A percentile compares a stretch with the other conserved stretches of the same genome.
phyloP scores from a whole-genome alignment of 2,329 filamentous ascomycete species.

The Mycosphaerella sp. region DNA sequence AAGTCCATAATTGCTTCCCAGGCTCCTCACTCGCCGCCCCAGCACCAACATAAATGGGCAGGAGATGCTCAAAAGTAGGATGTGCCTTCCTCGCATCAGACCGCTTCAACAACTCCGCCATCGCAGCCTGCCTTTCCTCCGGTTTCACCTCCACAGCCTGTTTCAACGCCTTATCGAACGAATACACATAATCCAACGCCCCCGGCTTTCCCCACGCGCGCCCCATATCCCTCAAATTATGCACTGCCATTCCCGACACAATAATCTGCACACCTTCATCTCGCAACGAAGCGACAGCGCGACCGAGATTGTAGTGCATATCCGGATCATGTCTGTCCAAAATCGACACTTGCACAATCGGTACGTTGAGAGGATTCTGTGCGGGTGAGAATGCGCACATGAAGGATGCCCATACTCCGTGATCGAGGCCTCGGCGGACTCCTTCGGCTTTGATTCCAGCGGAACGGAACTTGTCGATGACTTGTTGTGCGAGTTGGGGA shows the following conservation, averaged over 20 bases:
- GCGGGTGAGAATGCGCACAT: slow-evolving; percentile 47
- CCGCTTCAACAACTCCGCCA: slow-evolving; percentile 34
- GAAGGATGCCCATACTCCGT: slow-evolving; percentile 69
- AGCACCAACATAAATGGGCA: slow-evolving; percentile 51
- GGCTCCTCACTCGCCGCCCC: slow-evolving; percentile 32
- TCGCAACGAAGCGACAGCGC: slow-evolving; percentile 59
- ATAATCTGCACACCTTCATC: slow-evolving; percentile 64
- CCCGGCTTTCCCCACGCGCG: slow-evolving; percentile 20
- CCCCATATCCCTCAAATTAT: slow-evolving; percentile 35
- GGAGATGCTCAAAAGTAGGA: slow-evolving; percentile 50
- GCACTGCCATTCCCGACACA: slow-evolving; percentile 64
- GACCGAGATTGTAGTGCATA: slow-evolving; percentile 61
- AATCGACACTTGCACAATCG: slow-evolving; percentile 67
- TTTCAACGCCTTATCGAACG: slow-evolving; percentile 34
- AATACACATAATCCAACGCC: slow-evolving; percentile 32
- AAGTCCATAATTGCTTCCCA: slow-evolving; percentile 33
- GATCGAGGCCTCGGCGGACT: slow-evolving; percentile 62
- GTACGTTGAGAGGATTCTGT: slow-evolving; percentile 41
- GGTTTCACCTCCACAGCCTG: slow-evolving; percentile 31
- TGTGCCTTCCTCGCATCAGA: slow-evolving; percentile 56
- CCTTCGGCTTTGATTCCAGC: slow-evolving; percentile 57
- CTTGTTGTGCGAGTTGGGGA: slow-evolving; percentile 52
- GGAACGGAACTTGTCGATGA: slow-evolving; percentile 51
- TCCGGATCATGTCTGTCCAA: slow-evolving; percentile 59
- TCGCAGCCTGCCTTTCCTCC: slow-evolving; percentile 30